Evolutionary conservation across 129 eudicot genomes (phyloP).

Genomic region (Saussurea involucrata): DNA sequence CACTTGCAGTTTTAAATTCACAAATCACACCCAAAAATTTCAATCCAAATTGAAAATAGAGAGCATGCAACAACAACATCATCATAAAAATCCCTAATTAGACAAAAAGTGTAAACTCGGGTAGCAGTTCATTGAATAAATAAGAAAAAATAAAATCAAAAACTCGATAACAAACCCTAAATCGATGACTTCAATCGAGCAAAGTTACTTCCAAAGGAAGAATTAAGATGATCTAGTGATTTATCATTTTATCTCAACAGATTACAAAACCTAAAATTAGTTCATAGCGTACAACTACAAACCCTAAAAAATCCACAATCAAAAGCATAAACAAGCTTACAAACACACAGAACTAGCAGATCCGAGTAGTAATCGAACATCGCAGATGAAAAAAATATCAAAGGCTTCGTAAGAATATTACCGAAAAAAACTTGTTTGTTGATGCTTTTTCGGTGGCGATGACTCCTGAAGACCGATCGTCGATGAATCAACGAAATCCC

Average conservation of each 20-base stretch:
- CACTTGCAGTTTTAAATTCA: background rate
- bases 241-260: background rate
- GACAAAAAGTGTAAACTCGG: background rate
- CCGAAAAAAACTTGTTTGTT: background rate
- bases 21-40: background rate
- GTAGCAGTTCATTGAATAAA: background rate
- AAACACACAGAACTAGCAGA: conserved; percentile 3
- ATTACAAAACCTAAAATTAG: conserved; percentile 1
- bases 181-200: background rate
- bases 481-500: conserved; percentile 16
- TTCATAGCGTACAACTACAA: background rate
- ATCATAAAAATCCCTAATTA: conserved; percentile 9
- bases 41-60: background rate
- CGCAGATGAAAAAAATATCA: background rate
- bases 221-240: background rate
- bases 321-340: background rate
- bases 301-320: background rate
- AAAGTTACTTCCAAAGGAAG: background rate
- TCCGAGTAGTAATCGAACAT: conserved; percentile 11
- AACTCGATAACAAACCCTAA: background rate
- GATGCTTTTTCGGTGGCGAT: background rate
- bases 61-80: conserved; percentile 5
- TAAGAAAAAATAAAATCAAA: background rate
- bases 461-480: background rate
- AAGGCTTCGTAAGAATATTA: background rate